Evolutionary conservation across 306 rosid species (phyloP), one percentile per base, ranked within the genome.

Genomic region (Albizia julibrissin): DNA sequence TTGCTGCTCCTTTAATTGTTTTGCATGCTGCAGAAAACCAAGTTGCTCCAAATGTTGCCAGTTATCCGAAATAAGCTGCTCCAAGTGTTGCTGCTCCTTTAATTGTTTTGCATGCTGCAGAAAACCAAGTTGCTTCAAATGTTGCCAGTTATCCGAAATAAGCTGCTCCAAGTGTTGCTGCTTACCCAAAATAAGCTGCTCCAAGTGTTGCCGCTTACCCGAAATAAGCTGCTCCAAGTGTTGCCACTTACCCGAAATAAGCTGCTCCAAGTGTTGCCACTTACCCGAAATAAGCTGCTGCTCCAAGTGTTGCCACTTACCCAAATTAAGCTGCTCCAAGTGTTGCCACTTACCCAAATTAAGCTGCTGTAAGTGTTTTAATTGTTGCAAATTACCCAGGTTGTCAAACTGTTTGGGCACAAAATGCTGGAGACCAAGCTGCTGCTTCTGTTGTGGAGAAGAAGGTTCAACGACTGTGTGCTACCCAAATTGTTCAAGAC

Each of bases 401-500:
- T 80, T 87, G 67, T 29, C 81, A 21, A 74, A 64, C 14, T 64
- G 69, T 64, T 64, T 64, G 40, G 31, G 65, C 31, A 22, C 65
- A 10, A 24, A 22, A 58, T 64, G 88, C 61, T 47, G 62, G 16
- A 74, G 81, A 78, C 75, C 87, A 80, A 81, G 87, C 74, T 89
- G 94, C 68, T 89, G 94, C 74, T 85, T 89, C 87, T 71, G 75
- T 74, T 47, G 52, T 47, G 52, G 52, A 47, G 26, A 40, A 4
- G 76, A 37, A 29, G 87, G 91, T 77, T 84, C 86, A 44, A 56
- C 67, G 66, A 85, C 83, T 49, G 46, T 87, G 46, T 90, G 89
- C 79, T 74, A 71, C 71, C 88, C 85, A 2, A 81, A 80, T 37
- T 87, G 88, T 50, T 43, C 74, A 14, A 77, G 80, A 80, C 75